Evolutionary conservation across 148 eudicot species (phyloP).

Genomic region (Diospyros kaki): DNA sequence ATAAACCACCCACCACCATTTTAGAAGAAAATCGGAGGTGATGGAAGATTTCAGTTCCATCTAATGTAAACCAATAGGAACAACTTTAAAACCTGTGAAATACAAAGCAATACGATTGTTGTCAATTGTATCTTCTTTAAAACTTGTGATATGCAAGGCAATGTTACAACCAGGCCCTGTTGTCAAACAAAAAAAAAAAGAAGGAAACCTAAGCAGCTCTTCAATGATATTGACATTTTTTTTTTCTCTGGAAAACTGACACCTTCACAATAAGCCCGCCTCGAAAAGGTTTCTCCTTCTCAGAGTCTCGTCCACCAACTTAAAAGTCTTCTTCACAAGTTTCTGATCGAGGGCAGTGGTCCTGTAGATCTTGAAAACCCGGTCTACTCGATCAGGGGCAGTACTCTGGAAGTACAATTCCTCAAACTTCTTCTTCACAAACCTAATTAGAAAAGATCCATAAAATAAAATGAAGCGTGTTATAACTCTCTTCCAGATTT

Average conservation of each 20-base stretch:
- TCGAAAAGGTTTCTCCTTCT: slow-evolving; percentile 92
- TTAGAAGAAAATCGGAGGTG: no score
- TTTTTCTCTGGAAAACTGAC: not conserved
- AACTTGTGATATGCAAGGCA: no score
- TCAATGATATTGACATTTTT: no score
- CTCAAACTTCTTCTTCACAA: slow-evolving; percentile 94
- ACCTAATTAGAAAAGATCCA: slow-evolving; percentile 32
- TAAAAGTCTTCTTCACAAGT: slow-evolving; percentile 93
- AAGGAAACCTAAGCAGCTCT: no score
- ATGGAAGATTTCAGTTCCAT: no score
- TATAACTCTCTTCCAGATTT: not conserved
- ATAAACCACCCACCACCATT: no score
- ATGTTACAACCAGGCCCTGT: no score
- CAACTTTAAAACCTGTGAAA: no score
- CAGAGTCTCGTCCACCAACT: slow-evolving; percentile 88
- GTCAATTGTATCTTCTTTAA: no score
- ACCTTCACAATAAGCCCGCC: slow-evolving; percentile 77
- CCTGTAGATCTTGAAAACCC: slow-evolving; percentile 90
- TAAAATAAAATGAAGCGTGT: not conserved
- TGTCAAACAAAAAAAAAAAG: no score
- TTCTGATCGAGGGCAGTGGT: slow-evolving; percentile 97
- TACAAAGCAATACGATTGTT: no score
- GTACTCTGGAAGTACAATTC: slow-evolving; percentile 91
- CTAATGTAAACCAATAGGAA: no score
- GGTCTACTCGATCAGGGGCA: slow-evolving; percentile 81